Evolutionary conservation across 2,329 filamentous ascomycete genomes (phyloP).

Genomic region (Sporothrix brasiliensis): DNA sequence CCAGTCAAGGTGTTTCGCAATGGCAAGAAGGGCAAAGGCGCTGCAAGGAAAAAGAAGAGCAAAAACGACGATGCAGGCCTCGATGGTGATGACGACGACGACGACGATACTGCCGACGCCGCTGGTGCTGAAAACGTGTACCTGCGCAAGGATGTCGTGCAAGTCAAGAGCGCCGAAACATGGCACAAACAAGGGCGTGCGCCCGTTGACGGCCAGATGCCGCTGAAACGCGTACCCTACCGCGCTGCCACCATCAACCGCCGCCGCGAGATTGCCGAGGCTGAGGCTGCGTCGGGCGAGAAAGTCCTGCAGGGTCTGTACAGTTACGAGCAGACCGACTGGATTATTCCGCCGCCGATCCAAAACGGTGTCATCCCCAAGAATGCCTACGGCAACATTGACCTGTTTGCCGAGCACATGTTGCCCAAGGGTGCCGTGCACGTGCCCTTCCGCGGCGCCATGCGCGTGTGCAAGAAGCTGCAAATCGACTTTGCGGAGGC

Average conservation of each 20-base stretch:
- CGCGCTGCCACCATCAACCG: slow-evolving; percentile 87
- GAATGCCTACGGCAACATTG: slow-evolving; percentile 95
- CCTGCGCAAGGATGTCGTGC: slow-evolving; percentile 74
- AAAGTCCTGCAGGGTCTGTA: slow-evolving; percentile 88
- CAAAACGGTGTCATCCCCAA: slow-evolving; percentile 84
- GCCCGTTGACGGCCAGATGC: slow-evolving; percentile 68
- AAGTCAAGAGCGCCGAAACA: slow-evolving; percentile 88
- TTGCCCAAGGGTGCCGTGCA: slow-evolving; percentile 79
- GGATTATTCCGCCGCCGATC: slow-evolving; percentile 90
- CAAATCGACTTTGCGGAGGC: slow-evolving; percentile 90
- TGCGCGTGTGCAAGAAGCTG: slow-evolving; percentile 79
- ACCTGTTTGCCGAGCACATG: slow-evolving; percentile 93
- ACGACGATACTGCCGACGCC: background rate
- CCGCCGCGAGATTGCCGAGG: slow-evolving; percentile 85
- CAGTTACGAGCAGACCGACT: slow-evolving; percentile 82
- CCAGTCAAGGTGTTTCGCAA: slow-evolving; percentile 72
- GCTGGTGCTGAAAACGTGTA: slow-evolving; percentile 69
- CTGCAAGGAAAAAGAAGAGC: slow-evolving; percentile 6
- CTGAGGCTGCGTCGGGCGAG: slow-evolving; percentile 74
- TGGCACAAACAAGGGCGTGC: slow-evolving; percentile 97
- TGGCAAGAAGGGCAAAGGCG: slow-evolving; percentile 58
- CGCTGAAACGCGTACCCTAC: slow-evolving; percentile 85
- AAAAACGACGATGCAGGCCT: background rate
- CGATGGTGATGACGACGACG: background rate
- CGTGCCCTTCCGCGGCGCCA: slow-evolving; percentile 74